phyloP scores from a whole-genome alignment of 805 yeast genomes.

The Schwanniomyces sp. region DNA sequence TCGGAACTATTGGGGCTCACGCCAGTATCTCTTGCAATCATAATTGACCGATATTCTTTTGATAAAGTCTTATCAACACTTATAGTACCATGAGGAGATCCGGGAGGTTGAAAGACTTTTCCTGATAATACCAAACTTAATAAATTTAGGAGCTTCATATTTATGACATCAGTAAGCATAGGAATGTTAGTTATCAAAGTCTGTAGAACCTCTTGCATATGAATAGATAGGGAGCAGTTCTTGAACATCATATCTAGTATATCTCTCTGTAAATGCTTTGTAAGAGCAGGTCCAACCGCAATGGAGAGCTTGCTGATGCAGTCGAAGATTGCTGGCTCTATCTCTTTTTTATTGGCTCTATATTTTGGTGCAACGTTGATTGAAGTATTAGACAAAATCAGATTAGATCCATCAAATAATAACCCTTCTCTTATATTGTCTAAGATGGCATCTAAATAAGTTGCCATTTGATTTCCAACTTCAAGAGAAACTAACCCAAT shows the following conservation, averaged over 20 bases:
- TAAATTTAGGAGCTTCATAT: conserved; percentile 66
- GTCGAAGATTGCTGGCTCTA: conserved; percentile 83
- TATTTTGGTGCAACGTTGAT: conserved; percentile 48
- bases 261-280: conserved; percentile 83
- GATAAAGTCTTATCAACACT: conserved; percentile 67
- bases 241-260: conserved; percentile 71
- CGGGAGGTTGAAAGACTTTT: conserved; percentile 77
- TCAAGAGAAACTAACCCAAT: conserved; percentile 82
- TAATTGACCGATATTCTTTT: conserved; percentile 70
- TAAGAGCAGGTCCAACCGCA: conserved; percentile 90
- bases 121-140: conserved; percentile 81
- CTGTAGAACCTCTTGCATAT: conserved; percentile 73
- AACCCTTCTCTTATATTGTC: conserved; percentile 82
- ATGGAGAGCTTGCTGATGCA: conserved; percentile 84
- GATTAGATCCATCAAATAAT: conserved; percentile 36
- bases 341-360: conserved; percentile 60
- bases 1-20: conserved; percentile 32
- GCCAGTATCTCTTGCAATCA: conserved; percentile 70
- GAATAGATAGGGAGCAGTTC: conserved; percentile 79
- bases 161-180: conserved; percentile 71
- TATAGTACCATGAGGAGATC: conserved; percentile 69
- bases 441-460: conserved; percentile 84
- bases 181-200: conserved; percentile 74
- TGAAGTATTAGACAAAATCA: conserved; percentile 35
- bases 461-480: conserved; percentile 81